Conservation (phyloP, 176 grass and related monocot species). For the Aegilops umbellulata region DNA sequence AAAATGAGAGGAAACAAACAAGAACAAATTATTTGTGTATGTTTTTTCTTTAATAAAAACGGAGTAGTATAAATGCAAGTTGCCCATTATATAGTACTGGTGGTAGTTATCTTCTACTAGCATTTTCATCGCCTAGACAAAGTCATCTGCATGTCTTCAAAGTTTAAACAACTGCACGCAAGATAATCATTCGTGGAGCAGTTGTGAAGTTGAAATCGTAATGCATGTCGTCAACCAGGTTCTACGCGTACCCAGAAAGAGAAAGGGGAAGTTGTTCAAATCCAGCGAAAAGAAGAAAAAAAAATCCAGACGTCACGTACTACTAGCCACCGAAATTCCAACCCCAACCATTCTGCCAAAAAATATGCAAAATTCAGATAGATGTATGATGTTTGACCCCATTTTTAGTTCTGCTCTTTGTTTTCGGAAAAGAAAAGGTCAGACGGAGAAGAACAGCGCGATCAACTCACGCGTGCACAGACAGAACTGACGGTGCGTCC, state of each 20-base stretch:
- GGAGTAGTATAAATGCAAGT: no score
- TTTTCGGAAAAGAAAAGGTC: neutral
- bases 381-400: neutral
- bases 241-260: neutral
- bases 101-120: neutral
- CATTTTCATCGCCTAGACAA: neutral
- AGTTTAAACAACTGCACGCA: neutral
- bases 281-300: neutral
- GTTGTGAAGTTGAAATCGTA: neutral
- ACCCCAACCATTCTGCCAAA: neutral
- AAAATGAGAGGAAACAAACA: no score
- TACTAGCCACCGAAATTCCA: no score
- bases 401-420: neutral
- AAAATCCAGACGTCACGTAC: neutral
- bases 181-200: neutral
- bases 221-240: neutral
- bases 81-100: no score
- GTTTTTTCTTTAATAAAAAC: no score
- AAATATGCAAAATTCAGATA: neutral
- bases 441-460: no score
- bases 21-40: no score
- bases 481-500: neutral
- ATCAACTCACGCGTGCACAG: neutral
- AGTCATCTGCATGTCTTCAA: neutral
- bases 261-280: neutral